Percentiles rank a stretch among this genome's conserved stretches.
Evolutionary conservation across 1,139 yeast genomes (phyloP).

Genomic region (Zhuliangozyma parablackwelliae): DNA sequence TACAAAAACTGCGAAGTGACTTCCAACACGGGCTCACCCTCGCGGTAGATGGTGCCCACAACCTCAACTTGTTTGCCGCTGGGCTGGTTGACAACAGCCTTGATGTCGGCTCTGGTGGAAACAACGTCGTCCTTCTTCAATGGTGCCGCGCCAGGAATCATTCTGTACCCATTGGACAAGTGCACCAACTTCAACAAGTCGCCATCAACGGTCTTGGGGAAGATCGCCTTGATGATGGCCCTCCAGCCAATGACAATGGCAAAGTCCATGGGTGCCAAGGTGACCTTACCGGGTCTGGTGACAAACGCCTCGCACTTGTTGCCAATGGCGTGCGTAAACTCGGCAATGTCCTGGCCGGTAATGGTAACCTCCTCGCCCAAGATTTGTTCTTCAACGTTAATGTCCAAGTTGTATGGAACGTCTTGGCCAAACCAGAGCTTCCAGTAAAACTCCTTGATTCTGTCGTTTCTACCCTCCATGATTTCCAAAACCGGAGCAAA

Average conservation of each 20-base stretch:
- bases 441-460: slow-evolving; percentile 97
- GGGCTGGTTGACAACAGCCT: slow-evolving; percentile 84
- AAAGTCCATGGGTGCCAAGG: slow-evolving; percentile 97
- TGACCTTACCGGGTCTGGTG: slow-evolving; percentile 75
- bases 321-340: slow-evolving; percentile 95
- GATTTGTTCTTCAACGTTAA: slow-evolving; percentile 65
- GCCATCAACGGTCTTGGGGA: slow-evolving; percentile 96
- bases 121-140: slow-evolving; percentile 86
- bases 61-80: slow-evolving; percentile 97
- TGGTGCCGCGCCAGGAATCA: slow-evolving; percentile 90
- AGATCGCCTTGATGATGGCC: slow-evolving; percentile 93
- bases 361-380: slow-evolving; percentile 70
- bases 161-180: slow-evolving; percentile 88
- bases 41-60: slow-evolving; percentile 81
- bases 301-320: slow-evolving; percentile 96
- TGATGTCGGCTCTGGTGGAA: slow-evolving; percentile 75
- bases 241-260: slow-evolving; percentile 99
- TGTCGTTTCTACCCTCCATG: slow-evolving; percentile 83
- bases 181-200: slow-evolving; percentile 92
- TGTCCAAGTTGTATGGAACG: slow-evolving; percentile 54
- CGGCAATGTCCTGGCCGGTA: slow-evolving; percentile 75
- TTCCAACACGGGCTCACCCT: slow-evolving; percentile 79
- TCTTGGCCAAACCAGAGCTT: slow-evolving; percentile 85
- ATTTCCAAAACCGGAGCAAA: slow-evolving; percentile 92
- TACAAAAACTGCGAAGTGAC: slow-evolving; percentile 93